Evolutionary conservation across 2,329 filamentous ascomycete genomes (phyloP).

Genomic region (Colletotrichum scovillei): DNA sequence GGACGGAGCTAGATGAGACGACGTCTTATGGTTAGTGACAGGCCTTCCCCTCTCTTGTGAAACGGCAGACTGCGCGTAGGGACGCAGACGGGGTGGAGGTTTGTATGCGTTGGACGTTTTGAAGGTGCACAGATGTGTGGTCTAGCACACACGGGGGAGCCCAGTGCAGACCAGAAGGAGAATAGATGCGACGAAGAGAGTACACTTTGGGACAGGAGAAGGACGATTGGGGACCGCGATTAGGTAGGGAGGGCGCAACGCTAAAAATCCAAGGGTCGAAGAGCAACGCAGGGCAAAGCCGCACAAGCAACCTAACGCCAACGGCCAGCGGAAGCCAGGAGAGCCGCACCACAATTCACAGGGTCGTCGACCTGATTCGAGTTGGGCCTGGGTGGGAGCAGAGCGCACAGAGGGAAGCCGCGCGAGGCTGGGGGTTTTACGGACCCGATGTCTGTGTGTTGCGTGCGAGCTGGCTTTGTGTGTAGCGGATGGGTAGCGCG

Average conservation of each 20-base stretch:
- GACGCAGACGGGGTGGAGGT: conserved; percentile 36
- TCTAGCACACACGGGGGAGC: conserved; percentile 20
- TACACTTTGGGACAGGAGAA: not conserved
- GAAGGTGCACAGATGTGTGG: conserved; percentile 36
- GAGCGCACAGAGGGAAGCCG: conserved; percentile 5
- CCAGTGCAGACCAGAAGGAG: conserved; percentile 17
- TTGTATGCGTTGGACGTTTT: conserved; percentile 37
- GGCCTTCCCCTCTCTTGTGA: conserved; percentile 44
- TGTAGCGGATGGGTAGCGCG: conserved; percentile 1
- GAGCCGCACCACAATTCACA: not conserved
- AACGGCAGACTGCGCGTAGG: conserved; percentile 41
- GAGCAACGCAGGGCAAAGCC: not conserved
- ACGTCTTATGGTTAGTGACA: conserved; percentile 37
- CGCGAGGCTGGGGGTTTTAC: conserved; percentile 7
- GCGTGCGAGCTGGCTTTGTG: not conserved
- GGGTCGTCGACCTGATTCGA: not conserved
- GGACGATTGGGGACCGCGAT: not conserved
- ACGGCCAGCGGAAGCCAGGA: not conserved
- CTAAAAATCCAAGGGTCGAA: not conserved
- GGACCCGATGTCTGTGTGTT: conserved; percentile 22
- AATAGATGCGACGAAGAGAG: conserved; percentile 3
- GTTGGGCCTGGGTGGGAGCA: not conserved
- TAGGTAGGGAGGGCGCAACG: conserved; percentile 4
- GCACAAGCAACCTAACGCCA: not conserved
- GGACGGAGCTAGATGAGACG: conserved; percentile 61